A percentile compares a stretch with the other conserved stretches of the same genome.
These are phyloP conservation scores for Decorospora gaudefroyi DNA, from an alignment of 2,329 filamentous ascomycete species.

Conservation along the genomic window DNA sequence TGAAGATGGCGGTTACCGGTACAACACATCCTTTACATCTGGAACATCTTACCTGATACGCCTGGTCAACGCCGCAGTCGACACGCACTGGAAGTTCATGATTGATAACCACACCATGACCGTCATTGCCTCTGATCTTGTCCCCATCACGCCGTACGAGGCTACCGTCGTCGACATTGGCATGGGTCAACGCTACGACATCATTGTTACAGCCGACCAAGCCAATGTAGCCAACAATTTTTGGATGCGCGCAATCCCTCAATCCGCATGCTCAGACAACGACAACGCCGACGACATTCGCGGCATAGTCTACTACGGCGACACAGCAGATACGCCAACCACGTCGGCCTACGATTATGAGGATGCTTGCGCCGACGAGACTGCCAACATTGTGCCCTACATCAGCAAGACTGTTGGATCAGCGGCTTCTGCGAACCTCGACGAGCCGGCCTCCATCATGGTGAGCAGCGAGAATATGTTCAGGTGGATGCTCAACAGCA, in stretches of 20 bases:
- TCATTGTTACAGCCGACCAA: slow-evolving; percentile 43
- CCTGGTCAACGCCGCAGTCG: slow-evolving; percentile 51
- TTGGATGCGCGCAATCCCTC: slow-evolving; percentile 48
- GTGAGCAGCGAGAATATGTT: slow-evolving; percentile 45
- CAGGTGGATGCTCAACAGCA: slow-evolving; percentile 50
- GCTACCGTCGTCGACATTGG: slow-evolving; percentile 48
- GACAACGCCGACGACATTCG: slow-evolving; percentile 41
- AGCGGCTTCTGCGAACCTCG: slow-evolving; percentile 21
- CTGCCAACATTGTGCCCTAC: slow-evolving; percentile 30
- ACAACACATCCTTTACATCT: slow-evolving; percentile 44
- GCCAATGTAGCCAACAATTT: slow-evolving; percentile 38
- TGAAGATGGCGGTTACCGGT: slow-evolving; percentile 39
- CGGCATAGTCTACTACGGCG: slow-evolving; percentile 48
- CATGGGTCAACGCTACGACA: slow-evolving; percentile 51
- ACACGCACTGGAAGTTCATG: slow-evolving; percentile 50
- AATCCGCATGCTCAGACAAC: slow-evolving; percentile 47
- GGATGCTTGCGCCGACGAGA: slow-evolving; percentile 48
- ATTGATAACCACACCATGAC: slow-evolving; percentile 53
- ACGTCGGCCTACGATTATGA: slow-evolving; percentile 44
- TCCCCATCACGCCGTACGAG: slow-evolving; percentile 50
- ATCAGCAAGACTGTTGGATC: slow-evolving; percentile 44
- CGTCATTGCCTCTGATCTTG: slow-evolving; percentile 52
- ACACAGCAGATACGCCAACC: slow-evolving; percentile 33
- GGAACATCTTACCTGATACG: slow-evolving; percentile 51
- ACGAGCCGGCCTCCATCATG: slow-evolving; percentile 39